phyloP scores from a whole-genome alignment of 345 rosid species.

The Citrus cavaleriei region DNA sequence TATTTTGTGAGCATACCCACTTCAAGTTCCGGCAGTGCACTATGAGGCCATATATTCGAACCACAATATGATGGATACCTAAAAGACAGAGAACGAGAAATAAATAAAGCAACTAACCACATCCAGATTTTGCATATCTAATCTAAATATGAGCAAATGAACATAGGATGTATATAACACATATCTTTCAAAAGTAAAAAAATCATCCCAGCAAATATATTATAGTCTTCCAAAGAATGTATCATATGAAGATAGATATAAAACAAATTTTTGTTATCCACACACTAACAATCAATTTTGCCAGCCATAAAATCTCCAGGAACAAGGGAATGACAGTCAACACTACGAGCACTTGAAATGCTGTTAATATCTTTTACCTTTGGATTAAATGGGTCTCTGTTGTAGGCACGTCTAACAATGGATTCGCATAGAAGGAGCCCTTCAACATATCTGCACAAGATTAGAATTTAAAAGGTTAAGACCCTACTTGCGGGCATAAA shows the following conservation, averaged over 20 bases:
- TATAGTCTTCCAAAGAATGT: background rate
- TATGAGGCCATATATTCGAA: slow-evolving; percentile 81
- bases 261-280: background rate
- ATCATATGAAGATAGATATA: background rate
- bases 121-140: background rate
- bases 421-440: slow-evolving; percentile 90
- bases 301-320: slow-evolving; percentile 9
- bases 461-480: background rate
- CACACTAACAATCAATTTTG: background rate
- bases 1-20: slow-evolving; percentile 45
- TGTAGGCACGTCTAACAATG: slow-evolving; percentile 73
- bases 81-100: slow-evolving; percentile 18
- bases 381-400: slow-evolving; percentile 40
- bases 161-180: background rate
- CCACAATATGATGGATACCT: slow-evolving; percentile 92
- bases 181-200: background rate
- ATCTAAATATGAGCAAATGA: background rate
- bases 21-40: slow-evolving; percentile 80
- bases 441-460: slow-evolving; percentile 62
- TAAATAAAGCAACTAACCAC: slow-evolving; percentile 9
- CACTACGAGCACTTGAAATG: slow-evolving; percentile 13
- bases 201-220: background rate
- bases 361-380: slow-evolving; percentile 39
- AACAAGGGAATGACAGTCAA: background rate
- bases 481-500: background rate